Conservation (phyloP, 306 rosid genomes). For the Acacia crassicarpa region DNA sequence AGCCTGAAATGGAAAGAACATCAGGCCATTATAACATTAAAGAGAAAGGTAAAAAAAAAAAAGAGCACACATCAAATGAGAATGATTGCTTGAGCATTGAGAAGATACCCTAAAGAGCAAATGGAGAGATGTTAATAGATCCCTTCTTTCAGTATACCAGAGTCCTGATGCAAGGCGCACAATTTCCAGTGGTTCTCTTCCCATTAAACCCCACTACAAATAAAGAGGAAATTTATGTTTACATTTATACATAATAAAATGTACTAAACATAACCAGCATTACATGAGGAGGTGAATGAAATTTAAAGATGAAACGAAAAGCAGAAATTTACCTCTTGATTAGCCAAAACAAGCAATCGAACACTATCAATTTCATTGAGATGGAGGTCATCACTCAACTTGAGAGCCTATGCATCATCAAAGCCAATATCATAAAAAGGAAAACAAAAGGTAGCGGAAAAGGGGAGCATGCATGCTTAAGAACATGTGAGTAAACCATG, state of each 20-base stretch:
- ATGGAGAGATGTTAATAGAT: conserved; percentile 80
- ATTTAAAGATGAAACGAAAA: not conserved
- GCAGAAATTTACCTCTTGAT: conserved; percentile 75
- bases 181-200: conserved; percentile 81
- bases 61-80: conserved; percentile 8
- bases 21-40: conserved; percentile 19
- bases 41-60: conserved; percentile 3
- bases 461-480: not conserved
- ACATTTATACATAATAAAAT: not conserved
- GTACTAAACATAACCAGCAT: not conserved
- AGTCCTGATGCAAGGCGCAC: conserved; percentile 88
- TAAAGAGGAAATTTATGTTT: not conserved
- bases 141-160: conserved; percentile 96
- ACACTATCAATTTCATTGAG: conserved; percentile 91
- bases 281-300: not conserved
- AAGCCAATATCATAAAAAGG: conserved; percentile 23
- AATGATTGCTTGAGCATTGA: conserved; percentile 13
- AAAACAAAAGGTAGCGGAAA: not conserved
- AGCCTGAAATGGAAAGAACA: conserved; percentile 57
- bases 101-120: conserved; percentile 76
- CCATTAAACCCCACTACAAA: conserved; percentile 91
- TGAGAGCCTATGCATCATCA: conserved; percentile 66
- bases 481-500: not conserved
- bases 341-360: conserved; percentile 74
- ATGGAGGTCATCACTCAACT: conserved; percentile 90